Conservation (phyloP, 768 basidiomycete species). For the Russula dissimulans region DNA sequence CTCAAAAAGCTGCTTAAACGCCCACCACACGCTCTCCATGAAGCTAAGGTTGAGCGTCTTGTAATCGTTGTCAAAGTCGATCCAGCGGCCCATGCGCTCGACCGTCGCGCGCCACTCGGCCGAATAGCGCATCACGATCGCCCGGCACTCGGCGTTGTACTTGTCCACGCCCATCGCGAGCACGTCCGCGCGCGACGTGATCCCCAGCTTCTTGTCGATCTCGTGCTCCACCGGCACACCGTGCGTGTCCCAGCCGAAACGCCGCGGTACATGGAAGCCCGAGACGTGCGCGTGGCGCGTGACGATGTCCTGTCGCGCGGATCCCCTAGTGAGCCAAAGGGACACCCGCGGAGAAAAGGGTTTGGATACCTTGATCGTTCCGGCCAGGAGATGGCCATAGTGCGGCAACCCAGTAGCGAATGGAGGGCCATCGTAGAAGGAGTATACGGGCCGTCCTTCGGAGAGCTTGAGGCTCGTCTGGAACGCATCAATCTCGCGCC, state of each 20-base stretch:
- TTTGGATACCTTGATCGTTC: slow-evolving; percentile 75
- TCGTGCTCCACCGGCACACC: slow-evolving; percentile 98
- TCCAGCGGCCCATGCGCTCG: slow-evolving; percentile 98
- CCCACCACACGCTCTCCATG: slow-evolving; percentile 99
- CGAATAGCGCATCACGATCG: slow-evolving; percentile 95
- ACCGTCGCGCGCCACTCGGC: slow-evolving; percentile 92
- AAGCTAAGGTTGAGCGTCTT: slow-evolving; percentile 89
- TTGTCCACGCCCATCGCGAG: slow-evolving; percentile 92
- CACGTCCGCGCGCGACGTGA: slow-evolving; percentile 90
- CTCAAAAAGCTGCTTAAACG: slow-evolving; percentile 87
- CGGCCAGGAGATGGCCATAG: slow-evolving; percentile 89
- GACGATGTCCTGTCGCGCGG: slow-evolving; percentile 72
- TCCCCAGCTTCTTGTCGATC: slow-evolving; percentile 93
- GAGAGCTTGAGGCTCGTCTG: slow-evolving; percentile 88
- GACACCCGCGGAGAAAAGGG: background rate
- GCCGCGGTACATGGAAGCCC: slow-evolving; percentile 83
- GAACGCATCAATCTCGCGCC: slow-evolving; percentile 97
- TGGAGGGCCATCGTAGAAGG: slow-evolving; percentile 96
- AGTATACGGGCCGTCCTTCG: slow-evolving; percentile 80
- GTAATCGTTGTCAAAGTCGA: slow-evolving; percentile 99
- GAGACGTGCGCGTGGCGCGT: slow-evolving; percentile 92
- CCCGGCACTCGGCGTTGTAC: slow-evolving; percentile 94
- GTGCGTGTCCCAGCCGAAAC: slow-evolving; percentile 99
- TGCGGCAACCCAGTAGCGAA: slow-evolving; percentile 97
- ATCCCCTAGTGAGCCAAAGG: slow-evolving; percentile 1